phyloP scores from a whole-genome alignment of 2,329 filamentous ascomycete genomes.

The Aspergillus puulaauensis region DNA sequence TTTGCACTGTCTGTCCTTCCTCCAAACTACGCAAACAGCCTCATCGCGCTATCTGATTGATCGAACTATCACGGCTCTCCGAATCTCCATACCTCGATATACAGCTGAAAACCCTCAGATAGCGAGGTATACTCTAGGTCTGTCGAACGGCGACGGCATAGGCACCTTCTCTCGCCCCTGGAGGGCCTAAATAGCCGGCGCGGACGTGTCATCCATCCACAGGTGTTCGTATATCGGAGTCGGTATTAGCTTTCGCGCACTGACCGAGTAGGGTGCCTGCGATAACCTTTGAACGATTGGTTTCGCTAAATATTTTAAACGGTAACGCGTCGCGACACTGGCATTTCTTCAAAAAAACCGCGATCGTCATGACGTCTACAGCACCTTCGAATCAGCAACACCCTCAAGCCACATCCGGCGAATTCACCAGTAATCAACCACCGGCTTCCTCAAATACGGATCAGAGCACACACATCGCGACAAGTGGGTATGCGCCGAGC shows the following conservation, averaged over 20 bases:
- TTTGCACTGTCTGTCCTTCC: conserved; percentile 42
- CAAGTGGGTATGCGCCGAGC: conserved; percentile 34
- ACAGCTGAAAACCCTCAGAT: conserved; percentile 11
- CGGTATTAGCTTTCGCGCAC: neutral
- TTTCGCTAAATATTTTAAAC: neutral
- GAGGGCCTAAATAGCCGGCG: neutral
- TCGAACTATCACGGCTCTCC: conserved; percentile 19
- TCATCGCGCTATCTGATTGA: conserved; percentile 29
- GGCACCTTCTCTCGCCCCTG: conserved; percentile 2
- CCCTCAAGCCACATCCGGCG: conserved; percentile 24
- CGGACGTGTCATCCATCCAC: neutral
- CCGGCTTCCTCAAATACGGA: conserved; percentile 31
- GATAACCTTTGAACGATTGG: neutral
- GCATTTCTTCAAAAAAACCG: neutral
- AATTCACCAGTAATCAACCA: conserved; percentile 26
- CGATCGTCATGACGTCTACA: conserved; percentile 28
- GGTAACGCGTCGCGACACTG: neutral
- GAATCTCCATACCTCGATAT: conserved; percentile 6
- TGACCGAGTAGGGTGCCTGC: neutral
- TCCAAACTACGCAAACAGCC: conserved; percentile 43
- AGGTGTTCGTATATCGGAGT: neutral
- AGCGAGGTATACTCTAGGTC: conserved; percentile 1
- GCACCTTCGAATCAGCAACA: conserved; percentile 31
- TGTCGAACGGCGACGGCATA: neutral
- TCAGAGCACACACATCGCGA: conserved; percentile 27